These are phyloP conservation scores for Suillus occidentalis DNA, from an alignment of 768 basidiomycete genomes.

Conservation along the genomic window DNA sequence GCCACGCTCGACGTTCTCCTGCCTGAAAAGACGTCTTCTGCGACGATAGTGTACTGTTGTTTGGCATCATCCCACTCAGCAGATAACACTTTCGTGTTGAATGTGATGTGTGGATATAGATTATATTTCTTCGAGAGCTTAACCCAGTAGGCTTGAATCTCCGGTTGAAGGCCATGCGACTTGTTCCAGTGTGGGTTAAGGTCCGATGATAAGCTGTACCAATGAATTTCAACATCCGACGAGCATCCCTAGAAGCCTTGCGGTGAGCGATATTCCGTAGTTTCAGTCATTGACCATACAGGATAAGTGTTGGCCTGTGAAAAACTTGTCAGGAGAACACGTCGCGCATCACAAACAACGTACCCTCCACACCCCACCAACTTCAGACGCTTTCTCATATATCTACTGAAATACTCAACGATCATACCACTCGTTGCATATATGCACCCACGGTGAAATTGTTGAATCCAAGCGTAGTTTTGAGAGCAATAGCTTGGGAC, in stretches of 20 bases:
- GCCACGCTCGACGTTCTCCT: constrained; percentile 32
- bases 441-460: constrained; percentile 40
- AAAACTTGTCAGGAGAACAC: neutral
- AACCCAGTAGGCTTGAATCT: constrained; percentile 46
- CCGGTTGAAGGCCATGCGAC: constrained; percentile 40
- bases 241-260: constrained; percentile 38
- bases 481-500: constrained; percentile 43
- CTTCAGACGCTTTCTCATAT: constrained; percentile 43
- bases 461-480: constrained; percentile 34
- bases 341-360: constrained; percentile 18
- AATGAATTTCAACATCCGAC: constrained; percentile 43
- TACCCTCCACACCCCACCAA: constrained; percentile 57
- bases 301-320: constrained; percentile 32
- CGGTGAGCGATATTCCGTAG: neutral
- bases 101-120: constrained; percentile 40
- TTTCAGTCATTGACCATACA: constrained; percentile 3
- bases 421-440: neutral
- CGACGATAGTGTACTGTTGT: constrained; percentile 37
- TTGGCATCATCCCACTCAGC: constrained; percentile 43
- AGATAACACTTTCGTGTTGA: constrained; percentile 43
- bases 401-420: constrained; percentile 32
- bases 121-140: constrained; percentile 42
- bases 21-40: constrained; percentile 35
- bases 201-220: constrained; percentile 50
- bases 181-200: constrained; percentile 45